A percentile compares a stretch with the other conserved stretches of the same genome.
These are phyloP conservation scores for Asterella californica DNA, from an alignment of 225 moss, liverwort and hornwort species.

Conservation along the genomic window DNA sequence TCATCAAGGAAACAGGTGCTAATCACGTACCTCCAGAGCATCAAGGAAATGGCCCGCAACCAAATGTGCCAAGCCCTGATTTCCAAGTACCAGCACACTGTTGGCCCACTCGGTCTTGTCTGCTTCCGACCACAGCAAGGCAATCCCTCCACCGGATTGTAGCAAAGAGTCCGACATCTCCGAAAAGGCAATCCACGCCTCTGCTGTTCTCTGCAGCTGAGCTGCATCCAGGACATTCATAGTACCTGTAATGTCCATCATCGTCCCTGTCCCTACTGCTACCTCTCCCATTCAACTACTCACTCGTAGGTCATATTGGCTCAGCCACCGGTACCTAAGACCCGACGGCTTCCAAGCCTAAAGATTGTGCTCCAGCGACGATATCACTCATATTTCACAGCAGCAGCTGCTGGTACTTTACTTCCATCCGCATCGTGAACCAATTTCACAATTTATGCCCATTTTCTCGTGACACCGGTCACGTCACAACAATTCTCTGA, in stretches of 20 bases:
- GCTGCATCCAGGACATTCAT: conserved; percentile 27
- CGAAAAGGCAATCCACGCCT: conserved; percentile 41
- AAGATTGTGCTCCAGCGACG: not conserved
- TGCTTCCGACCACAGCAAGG: conserved; percentile 30
- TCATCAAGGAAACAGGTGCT: not conserved
- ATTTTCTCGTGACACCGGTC: no score
- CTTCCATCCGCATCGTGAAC: not conserved
- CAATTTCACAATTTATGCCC: not conserved
- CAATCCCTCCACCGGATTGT: conserved; percentile 31
- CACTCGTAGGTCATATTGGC: not conserved
- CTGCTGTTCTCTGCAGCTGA: conserved; percentile 29
- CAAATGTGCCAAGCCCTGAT: conserved; percentile 77
- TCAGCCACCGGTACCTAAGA: not conserved
- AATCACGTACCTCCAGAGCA: conserved; percentile 62
- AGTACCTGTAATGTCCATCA: conserved; percentile 14
- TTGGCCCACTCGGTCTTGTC: conserved; percentile 57
- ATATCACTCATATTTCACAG: not conserved
- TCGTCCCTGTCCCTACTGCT: not conserved
- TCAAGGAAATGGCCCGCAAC: conserved; percentile 85
- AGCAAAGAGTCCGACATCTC: conserved; percentile 39
- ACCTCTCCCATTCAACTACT: not conserved
- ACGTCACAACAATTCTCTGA: no score
- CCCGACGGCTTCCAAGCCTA: not conserved
- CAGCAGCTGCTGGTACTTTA: not conserved
- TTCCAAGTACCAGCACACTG: conserved; percentile 64